Base-by-base conservation (phyloP, 352 stramenopile genomes). In the Globisporangium sylvaticum region DNA sequence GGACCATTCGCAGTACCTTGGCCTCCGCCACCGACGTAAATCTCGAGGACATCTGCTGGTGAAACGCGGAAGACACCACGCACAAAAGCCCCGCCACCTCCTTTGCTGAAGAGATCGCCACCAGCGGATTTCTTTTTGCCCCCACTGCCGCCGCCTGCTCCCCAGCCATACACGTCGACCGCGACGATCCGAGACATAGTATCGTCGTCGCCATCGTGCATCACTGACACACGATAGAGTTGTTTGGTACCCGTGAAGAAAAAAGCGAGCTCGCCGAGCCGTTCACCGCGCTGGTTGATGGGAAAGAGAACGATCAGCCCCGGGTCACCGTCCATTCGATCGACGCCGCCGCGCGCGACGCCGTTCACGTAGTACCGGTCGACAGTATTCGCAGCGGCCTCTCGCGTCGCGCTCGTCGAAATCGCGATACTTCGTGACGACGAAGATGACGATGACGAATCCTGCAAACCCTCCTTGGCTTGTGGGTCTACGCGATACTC, bases 91-190 rank as follows among this genome's bases (percentile, higher is more conserved):
- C 88, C 88, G 0, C 87, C 88, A 2, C 88, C 87, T n/a, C 86
- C 88, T 15, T 76, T 81, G 5, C 71, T 82, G 15, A 5, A 80
- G 75, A 20, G 18, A 44, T 20, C 12, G 25, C 2, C 20, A 39
- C 18, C 15, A 44, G 15, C 18, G 39, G 58, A 18, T 53, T 80
- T 81, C 14, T 58, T 70, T n/a, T 59, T 59, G 1, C 1, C 31
- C 20, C 80, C 80, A 24, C 83, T 83, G 34, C 84, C 88, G 8
- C 88, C 87, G 10, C 88, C 88, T n/a, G 67, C 88, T 0, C 88
- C 88, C 87, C 88, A 96, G 12, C 81, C 75, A 39, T 91, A 91
- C n/a, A 88, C 67, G 32, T 90, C 84, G 4, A 90, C 29, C 4
- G 80, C 81, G 25, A 91, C 78, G 32, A 95, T 67, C 6, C 82